These are phyloP conservation scores for Naganishia sp. DNA, from an alignment of 1,284 basidiomycete genomes.

Conservation along the genomic window DNA sequence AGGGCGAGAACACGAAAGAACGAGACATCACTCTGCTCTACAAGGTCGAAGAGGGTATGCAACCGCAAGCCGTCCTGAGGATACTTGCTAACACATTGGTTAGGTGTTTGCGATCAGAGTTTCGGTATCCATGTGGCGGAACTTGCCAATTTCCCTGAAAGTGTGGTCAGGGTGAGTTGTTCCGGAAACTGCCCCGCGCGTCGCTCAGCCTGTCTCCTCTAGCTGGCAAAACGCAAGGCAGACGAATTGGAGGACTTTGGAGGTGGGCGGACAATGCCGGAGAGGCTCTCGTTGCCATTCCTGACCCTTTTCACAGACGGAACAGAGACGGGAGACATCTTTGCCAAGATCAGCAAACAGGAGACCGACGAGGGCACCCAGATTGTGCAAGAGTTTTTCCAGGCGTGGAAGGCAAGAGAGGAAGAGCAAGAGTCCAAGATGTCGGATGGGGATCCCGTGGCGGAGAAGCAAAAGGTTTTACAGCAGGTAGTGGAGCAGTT, in stretches of 20 bases:
- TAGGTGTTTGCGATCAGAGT: conserved; percentile 87
- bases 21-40: conserved; percentile 90
- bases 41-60: conserved; percentile 84
- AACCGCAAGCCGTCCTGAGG: neutral
- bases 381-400: conserved; percentile 77
- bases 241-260: conserved; percentile 95
- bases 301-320: conserved; percentile 29
- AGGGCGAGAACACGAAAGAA: conserved; percentile 62
- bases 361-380: conserved; percentile 75
- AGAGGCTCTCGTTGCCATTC: neutral
- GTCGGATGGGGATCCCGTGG: conserved; percentile 57
- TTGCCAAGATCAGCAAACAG: conserved; percentile 61
- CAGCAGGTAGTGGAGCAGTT: conserved; percentile 67
- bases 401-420: conserved; percentile 64
- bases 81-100: neutral
- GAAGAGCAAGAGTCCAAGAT: conserved; percentile 31
- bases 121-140: conserved; percentile 98
- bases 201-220: conserved; percentile 11
- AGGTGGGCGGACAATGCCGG: conserved; percentile 44
- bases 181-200: neutral
- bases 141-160: conserved; percentile 92
- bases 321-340: conserved; percentile 49
- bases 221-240: conserved; percentile 92
- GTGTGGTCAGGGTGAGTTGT: conserved; percentile 74
- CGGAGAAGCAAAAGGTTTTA: conserved; percentile 68